Evolutionary conservation across 179 eudicot species (phyloP).

Genomic region (Amaranthus tricolor): DNA sequence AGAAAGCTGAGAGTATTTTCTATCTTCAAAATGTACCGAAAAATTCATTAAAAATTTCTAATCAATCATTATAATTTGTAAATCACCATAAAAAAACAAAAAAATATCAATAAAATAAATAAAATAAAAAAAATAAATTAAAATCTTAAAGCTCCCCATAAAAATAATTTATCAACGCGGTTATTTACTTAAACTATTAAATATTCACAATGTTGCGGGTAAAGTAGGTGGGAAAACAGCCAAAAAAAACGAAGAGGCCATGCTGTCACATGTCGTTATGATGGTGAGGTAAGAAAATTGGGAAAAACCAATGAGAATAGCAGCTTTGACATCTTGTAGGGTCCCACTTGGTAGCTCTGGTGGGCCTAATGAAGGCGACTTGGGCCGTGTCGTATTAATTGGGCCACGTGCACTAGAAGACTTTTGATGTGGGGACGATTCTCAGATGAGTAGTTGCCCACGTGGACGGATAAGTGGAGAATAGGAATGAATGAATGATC

Average conservation of each 20-base stretch:
- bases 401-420: constrained; percentile 2
- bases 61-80: too few relatives aligned
- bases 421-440: not conserved
- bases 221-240: not conserved
- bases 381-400: not conserved
- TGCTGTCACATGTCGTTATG: not conserved
- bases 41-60: too few relatives aligned
- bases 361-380: constrained; percentile 13
- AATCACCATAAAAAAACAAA: too few relatives aligned
- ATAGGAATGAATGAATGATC: too few relatives aligned
- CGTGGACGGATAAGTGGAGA: not conserved
- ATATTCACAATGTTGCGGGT: too few relatives aligned
- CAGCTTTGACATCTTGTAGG: constrained; percentile 1
- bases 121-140: too few relatives aligned
- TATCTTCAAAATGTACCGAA: too few relatives aligned
- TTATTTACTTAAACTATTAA: too few relatives aligned
- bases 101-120: too few relatives aligned
- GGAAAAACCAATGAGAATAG: constrained; percentile 1
- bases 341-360: not conserved
- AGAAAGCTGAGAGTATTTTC: too few relatives aligned
- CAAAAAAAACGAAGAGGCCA: not conserved
- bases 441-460: constrained; percentile 7
- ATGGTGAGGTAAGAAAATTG: constrained; percentile 1
- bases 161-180: too few relatives aligned
- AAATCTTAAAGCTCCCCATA: too few relatives aligned